phyloP scores from a whole-genome alignment of 805 yeast species.

The Wickerhamiella cacticola region DNA sequence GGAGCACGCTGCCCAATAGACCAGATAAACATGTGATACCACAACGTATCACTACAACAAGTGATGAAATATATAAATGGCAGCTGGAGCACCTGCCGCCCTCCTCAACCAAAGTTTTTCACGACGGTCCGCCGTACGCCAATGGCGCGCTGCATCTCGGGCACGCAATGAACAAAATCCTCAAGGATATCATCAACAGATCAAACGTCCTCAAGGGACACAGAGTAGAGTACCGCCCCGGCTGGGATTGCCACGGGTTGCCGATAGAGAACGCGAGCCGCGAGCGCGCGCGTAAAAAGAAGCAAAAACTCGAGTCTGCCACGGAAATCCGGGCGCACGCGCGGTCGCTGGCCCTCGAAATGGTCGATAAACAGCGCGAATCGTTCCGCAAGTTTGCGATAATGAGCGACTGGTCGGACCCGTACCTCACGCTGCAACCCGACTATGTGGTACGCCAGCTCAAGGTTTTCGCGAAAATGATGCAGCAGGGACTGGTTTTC shows the following conservation, averaged over 20 bases:
- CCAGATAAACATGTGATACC: conserved; percentile 37
- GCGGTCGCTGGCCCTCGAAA: conserved; percentile 49
- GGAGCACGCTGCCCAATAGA: conserved; percentile 53
- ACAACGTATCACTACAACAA: conserved; percentile 39
- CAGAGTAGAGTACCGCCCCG: conserved; percentile 65
- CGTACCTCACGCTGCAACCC: conserved; percentile 58
- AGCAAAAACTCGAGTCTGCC: conserved; percentile 25
- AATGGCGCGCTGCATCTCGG: conserved; percentile 88
- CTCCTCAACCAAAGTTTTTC: conserved; percentile 46
- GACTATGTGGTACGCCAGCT: conserved; percentile 68
- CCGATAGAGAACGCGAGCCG: conserved; percentile 89
- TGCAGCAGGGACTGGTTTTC: conserved; percentile 54
- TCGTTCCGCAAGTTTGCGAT: conserved; percentile 64
- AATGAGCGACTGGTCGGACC: conserved; percentile 64
- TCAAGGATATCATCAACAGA: conserved; percentile 77
- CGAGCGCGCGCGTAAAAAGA: conserved; percentile 31
- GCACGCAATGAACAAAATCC: conserved; percentile 79
- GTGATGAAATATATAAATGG: conserved; percentile 53
- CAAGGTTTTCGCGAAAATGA: conserved; percentile 51
- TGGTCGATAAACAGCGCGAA: conserved; percentile 50
- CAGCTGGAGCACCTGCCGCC: conserved; percentile 32
- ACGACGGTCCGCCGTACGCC: conserved; percentile 98
- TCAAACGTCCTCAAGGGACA: conserved; percentile 52
- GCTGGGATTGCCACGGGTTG: conserved; percentile 98
- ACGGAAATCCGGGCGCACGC: conserved; percentile 56